A percentile compares a stretch with the other conserved stretches of the same genome.
These are phyloP conservation scores for Ramaria rubella DNA, from an alignment of 768 basidiomycete species.

Conservation along the genomic window DNA sequence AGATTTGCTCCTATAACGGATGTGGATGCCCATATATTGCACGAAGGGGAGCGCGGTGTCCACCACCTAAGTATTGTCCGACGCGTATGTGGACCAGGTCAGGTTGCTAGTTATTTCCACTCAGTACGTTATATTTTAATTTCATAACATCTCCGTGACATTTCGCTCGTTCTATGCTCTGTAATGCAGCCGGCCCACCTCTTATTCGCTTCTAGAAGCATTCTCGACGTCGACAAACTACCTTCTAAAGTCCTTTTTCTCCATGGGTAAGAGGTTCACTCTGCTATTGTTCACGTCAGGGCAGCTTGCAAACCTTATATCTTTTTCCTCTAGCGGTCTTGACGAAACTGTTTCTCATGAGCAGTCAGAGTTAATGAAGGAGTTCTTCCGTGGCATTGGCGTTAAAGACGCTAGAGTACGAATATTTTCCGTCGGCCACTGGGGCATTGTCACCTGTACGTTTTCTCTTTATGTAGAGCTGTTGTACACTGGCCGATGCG, in stretches of 20 bases:
- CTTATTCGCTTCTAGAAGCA: constrained; percentile 17
- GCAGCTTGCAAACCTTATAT: background rate
- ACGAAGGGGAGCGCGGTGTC: constrained; percentile 13
- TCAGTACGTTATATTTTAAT: constrained; percentile 13
- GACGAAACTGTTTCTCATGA: constrained; percentile 13
- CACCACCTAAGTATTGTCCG: constrained; percentile 16
- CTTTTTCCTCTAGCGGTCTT: constrained; percentile 12
- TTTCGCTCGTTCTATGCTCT: background rate
- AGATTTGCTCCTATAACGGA: constrained; percentile 16
- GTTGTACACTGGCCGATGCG: too few relatives aligned
- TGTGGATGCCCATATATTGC: constrained; percentile 15
- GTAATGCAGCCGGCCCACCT: constrained; percentile 16
- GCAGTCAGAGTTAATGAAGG: constrained; percentile 20
- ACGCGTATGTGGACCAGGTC: constrained; percentile 14
- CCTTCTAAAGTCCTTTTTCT: constrained; percentile 17
- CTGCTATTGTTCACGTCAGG: background rate
- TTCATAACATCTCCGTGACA: background rate
- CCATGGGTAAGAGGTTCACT: constrained; percentile 14
- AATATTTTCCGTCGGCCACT: constrained; percentile 15
- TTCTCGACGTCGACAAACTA: constrained; percentile 12
- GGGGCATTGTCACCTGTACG: constrained; percentile 12
- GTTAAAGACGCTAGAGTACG: constrained; percentile 8
- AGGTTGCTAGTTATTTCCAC: constrained; percentile 12
- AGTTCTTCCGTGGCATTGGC: constrained; percentile 17
- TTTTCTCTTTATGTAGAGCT: background rate